Percentiles rank a stretch among this genome's conserved stretches.
phyloP scores from a whole-genome alignment of 768 basidiomycete species.

The Podaxis sp. region DNA sequence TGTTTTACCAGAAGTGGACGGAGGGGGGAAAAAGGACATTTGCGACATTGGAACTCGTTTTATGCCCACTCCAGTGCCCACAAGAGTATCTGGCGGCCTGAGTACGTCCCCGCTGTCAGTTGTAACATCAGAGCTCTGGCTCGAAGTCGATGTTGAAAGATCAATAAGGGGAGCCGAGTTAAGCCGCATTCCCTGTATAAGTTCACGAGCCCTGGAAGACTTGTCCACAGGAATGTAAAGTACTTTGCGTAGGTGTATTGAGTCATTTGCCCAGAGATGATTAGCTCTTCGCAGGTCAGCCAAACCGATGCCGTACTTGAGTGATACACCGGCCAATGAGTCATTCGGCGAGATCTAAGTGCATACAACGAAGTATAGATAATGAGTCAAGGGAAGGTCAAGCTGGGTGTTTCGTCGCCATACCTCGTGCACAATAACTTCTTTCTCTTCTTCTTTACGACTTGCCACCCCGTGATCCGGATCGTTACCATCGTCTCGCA shows the following conservation, averaged over 20 bases:
- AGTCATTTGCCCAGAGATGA: slow-evolving; percentile 91
- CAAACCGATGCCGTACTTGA: slow-evolving; percentile 86
- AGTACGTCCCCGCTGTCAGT: neutral
- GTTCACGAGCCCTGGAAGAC: slow-evolving; percentile 45
- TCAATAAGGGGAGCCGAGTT: slow-evolving; percentile 5
- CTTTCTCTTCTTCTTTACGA: slow-evolving; percentile 37
- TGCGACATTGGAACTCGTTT: slow-evolving; percentile 50
- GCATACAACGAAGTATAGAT: slow-evolving; percentile 5
- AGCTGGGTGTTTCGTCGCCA: slow-evolving; percentile 17
- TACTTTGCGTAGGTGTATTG: slow-evolving; percentile 82
- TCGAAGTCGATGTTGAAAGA: slow-evolving; percentile 15
- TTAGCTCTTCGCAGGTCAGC: slow-evolving; percentile 84
- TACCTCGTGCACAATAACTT: slow-evolving; percentile 65
- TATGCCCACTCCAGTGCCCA: slow-evolving; percentile 29
- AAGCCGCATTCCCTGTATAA: slow-evolving; percentile 20
- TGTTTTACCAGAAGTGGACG: slow-evolving; percentile 26
- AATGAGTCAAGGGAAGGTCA: neutral
- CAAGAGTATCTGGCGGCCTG: slow-evolving; percentile 20
- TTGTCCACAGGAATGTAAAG: slow-evolving; percentile 79
- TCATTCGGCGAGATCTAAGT: slow-evolving; percentile 69
- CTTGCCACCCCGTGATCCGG: slow-evolving; percentile 18
- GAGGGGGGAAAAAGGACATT: slow-evolving; percentile 57
- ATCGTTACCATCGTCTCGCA: slow-evolving; percentile 18
- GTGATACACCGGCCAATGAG: slow-evolving; percentile 82
- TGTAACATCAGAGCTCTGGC: neutral